Conservation (phyloP, 306 rosid species). For the Canavalia ensiformis region DNA sequence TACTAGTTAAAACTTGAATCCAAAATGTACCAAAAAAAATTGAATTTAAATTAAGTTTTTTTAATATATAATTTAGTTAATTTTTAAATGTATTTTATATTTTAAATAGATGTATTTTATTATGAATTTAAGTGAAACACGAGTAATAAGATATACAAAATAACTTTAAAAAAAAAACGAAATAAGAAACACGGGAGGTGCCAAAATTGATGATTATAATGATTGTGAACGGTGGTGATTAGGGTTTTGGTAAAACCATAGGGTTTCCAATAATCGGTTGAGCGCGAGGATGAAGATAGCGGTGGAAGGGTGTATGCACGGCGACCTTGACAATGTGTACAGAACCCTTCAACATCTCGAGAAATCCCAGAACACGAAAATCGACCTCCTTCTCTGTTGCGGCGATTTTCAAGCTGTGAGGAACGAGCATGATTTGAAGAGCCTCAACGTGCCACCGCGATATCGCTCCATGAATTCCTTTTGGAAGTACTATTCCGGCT, state of each 20-base stretch:
- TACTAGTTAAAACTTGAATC: too few relatives aligned
- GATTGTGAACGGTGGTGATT: background rate
- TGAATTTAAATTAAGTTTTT: too few relatives aligned
- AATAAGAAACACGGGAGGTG: too few relatives aligned
- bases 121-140: too few relatives aligned
- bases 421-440: conserved; percentile 78
- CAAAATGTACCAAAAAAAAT: too few relatives aligned
- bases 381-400: conserved; percentile 95
- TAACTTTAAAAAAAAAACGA: too few relatives aligned
- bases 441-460: conserved; percentile 73
- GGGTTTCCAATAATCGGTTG: background rate
- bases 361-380: conserved; percentile 64
- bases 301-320: conserved; percentile 96
- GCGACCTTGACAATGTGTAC: conserved; percentile 91
- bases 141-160: too few relatives aligned
- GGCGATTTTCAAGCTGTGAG: conserved; percentile 98
- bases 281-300: conserved; percentile 74
- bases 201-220: too few relatives aligned
- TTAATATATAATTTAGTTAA: too few relatives aligned
- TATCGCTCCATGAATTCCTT: conserved; percentile 80
- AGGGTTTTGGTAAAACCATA: conserved; percentile 21
- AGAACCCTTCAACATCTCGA: conserved; percentile 74
- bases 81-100: too few relatives aligned
- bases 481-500: conserved; percentile 95
- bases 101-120: too few relatives aligned